Base-by-base conservation (phyloP, 208 protist genomes). In the Leishmania tropica region DNA sequence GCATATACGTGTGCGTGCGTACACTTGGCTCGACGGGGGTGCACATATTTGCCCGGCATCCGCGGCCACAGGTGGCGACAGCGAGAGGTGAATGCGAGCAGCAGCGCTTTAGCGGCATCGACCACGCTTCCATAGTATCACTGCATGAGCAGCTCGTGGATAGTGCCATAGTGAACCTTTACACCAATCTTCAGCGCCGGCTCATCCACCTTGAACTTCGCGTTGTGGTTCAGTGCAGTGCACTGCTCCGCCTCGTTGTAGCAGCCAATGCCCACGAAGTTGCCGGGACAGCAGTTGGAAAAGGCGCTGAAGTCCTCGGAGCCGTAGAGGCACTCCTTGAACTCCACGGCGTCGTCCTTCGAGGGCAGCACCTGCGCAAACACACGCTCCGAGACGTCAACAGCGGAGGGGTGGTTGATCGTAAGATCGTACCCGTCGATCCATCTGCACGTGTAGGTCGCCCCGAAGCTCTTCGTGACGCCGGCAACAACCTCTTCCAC, bases 261-360 rank as follows among this genome's bases (percentile, higher is more conserved):
- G 56, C 75, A 81, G 24, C 91, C 91, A 71, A 94, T 87, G 60
- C 79, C 81, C 40, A 87, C 84, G 56, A 89, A 88, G 81, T 90
- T 91, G 45, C 79, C 48, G 4, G 28, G 90, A 42, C 28, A 89
- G 76, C 53, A 81, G 65, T 80, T 88, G 47, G 31, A 79, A 79
- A 89, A 90, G 62, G 85, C 79, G 19, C 68, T 79, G 76, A 94
- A 94, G 81, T 94, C 91, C n/a, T 91, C 89, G 21, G 82, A 85
- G 79, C 78, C 31, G 0, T 31, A 31, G 31, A 0, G 31, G 56
- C 73, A 87, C 83, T 17, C 79, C 71, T 83, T 3, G 82, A 77
- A 24, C 6, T 85, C 81, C 19, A 88, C 83, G 19, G 90, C 77
- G 42, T 86, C 76, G n/a, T 87, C 77, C 48, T 73, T 58, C 3